Evolutionary conservation across 768 basidiomycete genomes (phyloP), one percentile per base, ranked within the genome.

Genomic region (Podaxis carcinomalis): DNA sequence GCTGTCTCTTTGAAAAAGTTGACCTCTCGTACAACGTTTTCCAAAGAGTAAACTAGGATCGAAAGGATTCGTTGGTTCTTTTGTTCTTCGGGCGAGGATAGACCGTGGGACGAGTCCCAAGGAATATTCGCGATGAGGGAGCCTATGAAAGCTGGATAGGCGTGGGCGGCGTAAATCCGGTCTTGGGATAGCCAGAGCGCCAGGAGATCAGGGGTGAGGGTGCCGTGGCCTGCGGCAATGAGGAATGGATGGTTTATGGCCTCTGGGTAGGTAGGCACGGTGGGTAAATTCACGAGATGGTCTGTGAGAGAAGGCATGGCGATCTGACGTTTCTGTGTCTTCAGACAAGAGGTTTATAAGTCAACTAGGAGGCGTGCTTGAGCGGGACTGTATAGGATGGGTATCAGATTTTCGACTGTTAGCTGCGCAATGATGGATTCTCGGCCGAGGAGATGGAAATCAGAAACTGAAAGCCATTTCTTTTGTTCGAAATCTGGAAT

Each of bases 131-230:
- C 67, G 63, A 92, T 85, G 51, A 90, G 79, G 1, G 80, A 71
- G 27, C 86, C 87, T 64, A 90, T 83, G 75, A 88, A 89, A 56
- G 81, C 82, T 13, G 89, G 88, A 69, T 90, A 91, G 1, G 86
- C 90, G 57, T 86, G 84, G 1, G 83, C 83, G 32, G 88, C 89
- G 69, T 91, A 92, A 58, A 88, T 81, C 53, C 84, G 81, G 69
- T 92, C 90, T 65, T 92, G 90, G 13, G 82, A 79, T 61, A 91
- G 81, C 82, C 85, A 91, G 51, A 85, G 73, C 1, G 80, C 77
- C 14, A 92, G 81, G 25, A 78, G 75, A 0, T 72, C 62, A 11
- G 77, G 61, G 5, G 78, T 72, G 19, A 92, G 78, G 2, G 77
- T 76, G 13, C 83, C 78, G 2, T 78, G 68, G 2, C 85, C 85